Base-by-base conservation (phyloP, 202 grass and related monocot genomes). In the Brachypodium distachyon region DNA sequence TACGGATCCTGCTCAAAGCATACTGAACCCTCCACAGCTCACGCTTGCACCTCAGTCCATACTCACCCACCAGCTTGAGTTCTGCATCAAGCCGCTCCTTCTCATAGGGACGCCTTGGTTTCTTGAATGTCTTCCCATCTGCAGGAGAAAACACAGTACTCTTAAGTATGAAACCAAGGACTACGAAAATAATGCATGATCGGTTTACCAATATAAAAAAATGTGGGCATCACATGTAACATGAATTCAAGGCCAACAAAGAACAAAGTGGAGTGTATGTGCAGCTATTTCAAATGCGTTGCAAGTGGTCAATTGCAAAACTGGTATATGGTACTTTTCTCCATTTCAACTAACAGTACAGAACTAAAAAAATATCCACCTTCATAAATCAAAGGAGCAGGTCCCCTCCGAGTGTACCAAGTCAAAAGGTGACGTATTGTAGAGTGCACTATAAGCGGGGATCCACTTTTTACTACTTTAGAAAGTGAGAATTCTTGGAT, bases 91-190 rank as follows among this genome's bases (percentile, higher is more conserved):
- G 90, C 64, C 90, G 90, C 69, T 93, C 90, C 90, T 93, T 93
- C 87, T 93, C 87, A 29, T 90, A 93, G 27, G 90, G 87, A 48
- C 90, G 87, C 61, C 87, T 80, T 59, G 87, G 90, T 32, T 93
- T 93, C 87, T 90, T 93, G 82, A 90, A 93, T 0, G 90, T 93
- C 67, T 93, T 93, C 34, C 90, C 90, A 90, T 93, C 90, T 93
- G 73, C 64, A 50, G 40, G 39, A 57, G 5, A 52, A 81, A 17
- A 0, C 18, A 10, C 29, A 3, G 7, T 19, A 6, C 9, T 22
- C 38, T 17, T 38, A 61, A 61, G 12, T 38, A 22, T 3, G 32
- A 62, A 37, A 17, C 9, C 33, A 36, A 38, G 9, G 0, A 2
- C 3, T 21, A 29, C 2, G 0, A 16, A 46, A 16, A n/a, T 0